These are phyloP conservation scores for Melocanna baccifera DNA, from an alignment of 176 grass and related monocot genomes.

Conservation along the genomic window DNA sequence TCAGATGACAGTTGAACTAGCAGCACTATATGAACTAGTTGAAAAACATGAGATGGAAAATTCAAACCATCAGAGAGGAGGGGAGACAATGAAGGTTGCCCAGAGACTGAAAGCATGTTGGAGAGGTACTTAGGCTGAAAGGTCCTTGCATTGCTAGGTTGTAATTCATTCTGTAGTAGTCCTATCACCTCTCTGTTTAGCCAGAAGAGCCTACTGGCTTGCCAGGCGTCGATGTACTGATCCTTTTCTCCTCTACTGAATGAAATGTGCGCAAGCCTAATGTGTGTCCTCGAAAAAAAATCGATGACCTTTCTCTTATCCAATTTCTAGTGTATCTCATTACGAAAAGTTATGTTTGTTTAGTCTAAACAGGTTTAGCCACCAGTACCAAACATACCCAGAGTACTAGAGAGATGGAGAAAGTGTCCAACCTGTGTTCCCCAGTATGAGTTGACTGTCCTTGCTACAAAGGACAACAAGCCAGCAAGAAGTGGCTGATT, in stretches of 20 bases:
- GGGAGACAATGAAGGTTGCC: neutral
- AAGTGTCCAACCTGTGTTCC: conserved; percentile 85
- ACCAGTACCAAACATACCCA: neutral
- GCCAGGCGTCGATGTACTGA: neutral
- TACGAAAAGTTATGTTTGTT: neutral
- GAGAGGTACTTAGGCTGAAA: neutral
- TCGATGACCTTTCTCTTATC: neutral
- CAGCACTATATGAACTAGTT: neutral
- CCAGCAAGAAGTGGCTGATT: conserved; percentile 79
- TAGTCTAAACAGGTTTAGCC: conserved; percentile 12
- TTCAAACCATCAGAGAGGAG: neutral
- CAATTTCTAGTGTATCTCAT: neutral
- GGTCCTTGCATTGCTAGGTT: neutral
- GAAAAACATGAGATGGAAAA: neutral
- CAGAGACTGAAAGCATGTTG: neutral
- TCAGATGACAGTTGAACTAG: neutral
- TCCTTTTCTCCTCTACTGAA: neutral
- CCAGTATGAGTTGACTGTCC: conserved; percentile 91
- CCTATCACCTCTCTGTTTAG: neutral
- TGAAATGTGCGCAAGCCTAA: neutral
- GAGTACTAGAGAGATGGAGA: neutral
- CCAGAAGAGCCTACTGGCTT: neutral
- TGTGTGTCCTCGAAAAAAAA: neutral
- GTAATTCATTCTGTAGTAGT: neutral
- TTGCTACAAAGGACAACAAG: conserved; percentile 75